These are phyloP conservation scores for Musa beccarii DNA, from an alignment of 176 grass and related monocot species.

Conservation along the genomic window DNA sequence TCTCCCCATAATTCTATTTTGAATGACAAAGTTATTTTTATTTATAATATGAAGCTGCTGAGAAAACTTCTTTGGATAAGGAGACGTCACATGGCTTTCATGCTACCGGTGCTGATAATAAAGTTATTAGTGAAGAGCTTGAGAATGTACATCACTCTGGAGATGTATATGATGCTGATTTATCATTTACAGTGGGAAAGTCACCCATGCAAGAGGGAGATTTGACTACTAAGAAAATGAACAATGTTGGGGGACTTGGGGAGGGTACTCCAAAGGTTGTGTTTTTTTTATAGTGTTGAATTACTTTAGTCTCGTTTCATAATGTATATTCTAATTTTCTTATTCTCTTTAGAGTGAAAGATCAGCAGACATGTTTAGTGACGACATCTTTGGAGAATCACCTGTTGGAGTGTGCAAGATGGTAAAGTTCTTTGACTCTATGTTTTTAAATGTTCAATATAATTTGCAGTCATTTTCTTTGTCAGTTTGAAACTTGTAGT, in stretches of 20 bases:
- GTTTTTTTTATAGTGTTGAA: conserved; percentile 14
- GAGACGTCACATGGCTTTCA: conserved; percentile 13
- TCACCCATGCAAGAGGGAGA: conserved; percentile 45
- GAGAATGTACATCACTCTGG: conserved; percentile 45
- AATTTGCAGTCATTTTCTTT: not conserved
- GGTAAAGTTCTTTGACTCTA: conserved; percentile 32
- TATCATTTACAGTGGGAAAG: conserved; percentile 57
- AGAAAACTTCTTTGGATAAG: conserved; percentile 28
- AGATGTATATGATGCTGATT: conserved; percentile 40
- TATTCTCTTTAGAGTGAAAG: conserved; percentile 57
- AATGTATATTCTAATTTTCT: not conserved
- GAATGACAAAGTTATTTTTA: not conserved
- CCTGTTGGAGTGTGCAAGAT: conserved; percentile 61
- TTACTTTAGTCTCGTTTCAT: not conserved
- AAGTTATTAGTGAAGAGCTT: conserved; percentile 18
- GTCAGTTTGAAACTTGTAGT: not conserved
- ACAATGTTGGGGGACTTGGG: conserved; percentile 52
- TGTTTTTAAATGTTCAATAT: not conserved
- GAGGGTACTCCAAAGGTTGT: conserved; percentile 86
- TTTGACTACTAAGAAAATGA: conserved; percentile 22
- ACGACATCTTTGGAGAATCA: conserved; percentile 97
- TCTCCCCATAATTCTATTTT: not conserved
- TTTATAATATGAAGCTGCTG: not conserved
- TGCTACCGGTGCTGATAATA: not conserved
- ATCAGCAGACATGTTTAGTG: conserved; percentile 87